Conservation (phyloP, 2,329 filamentous ascomycete genomes). For the Botrytis squamosa region DNA sequence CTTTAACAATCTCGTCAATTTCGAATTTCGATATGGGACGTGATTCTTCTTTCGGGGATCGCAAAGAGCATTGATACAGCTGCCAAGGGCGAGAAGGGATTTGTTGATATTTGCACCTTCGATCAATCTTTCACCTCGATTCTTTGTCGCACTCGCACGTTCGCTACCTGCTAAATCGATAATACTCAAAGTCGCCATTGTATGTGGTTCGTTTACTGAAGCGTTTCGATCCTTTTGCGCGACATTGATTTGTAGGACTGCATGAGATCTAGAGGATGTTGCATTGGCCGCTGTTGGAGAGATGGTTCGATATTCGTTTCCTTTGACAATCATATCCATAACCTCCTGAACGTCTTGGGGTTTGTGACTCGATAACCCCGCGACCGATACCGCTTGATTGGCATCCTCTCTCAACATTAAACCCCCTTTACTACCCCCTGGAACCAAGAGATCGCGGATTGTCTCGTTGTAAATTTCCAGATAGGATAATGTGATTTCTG, state of each 20-base stretch:
- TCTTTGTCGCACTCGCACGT: constrained; percentile 93
- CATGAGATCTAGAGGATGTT: constrained; percentile 94
- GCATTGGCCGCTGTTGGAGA: constrained; percentile 97
- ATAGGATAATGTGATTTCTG: constrained; percentile 90
- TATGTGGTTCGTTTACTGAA: constrained; percentile 88
- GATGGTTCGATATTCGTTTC: constrained; percentile 92
- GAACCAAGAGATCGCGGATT: constrained; percentile 90
- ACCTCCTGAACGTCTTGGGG: constrained; percentile 91
- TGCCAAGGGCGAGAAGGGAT: constrained; percentile 87
- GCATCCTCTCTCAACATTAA: constrained; percentile 93
- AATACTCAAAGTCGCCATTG: constrained; percentile 96
- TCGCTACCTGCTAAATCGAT: constrained; percentile 97
- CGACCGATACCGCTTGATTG: constrained; percentile 87
- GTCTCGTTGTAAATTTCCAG: constrained; percentile 99
- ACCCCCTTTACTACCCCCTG: constrained; percentile 72
- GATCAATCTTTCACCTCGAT: constrained; percentile 82
- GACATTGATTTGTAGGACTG: constrained; percentile 95
- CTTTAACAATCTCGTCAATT: constrained; percentile 90
- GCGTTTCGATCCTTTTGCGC: constrained; percentile 93
- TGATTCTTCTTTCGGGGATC: constrained; percentile 89
- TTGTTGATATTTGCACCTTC: constrained; percentile 99
- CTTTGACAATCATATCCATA: constrained; percentile 98
- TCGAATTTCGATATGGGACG: constrained; percentile 96
- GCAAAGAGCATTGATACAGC: constrained; percentile 97
- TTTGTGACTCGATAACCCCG: constrained; percentile 86